Percentiles rank a stretch among this genome's conserved stretches.
Conservation (phyloP, 768 basidiomycete genomes). For the Austroboletus eburneus region DNA sequence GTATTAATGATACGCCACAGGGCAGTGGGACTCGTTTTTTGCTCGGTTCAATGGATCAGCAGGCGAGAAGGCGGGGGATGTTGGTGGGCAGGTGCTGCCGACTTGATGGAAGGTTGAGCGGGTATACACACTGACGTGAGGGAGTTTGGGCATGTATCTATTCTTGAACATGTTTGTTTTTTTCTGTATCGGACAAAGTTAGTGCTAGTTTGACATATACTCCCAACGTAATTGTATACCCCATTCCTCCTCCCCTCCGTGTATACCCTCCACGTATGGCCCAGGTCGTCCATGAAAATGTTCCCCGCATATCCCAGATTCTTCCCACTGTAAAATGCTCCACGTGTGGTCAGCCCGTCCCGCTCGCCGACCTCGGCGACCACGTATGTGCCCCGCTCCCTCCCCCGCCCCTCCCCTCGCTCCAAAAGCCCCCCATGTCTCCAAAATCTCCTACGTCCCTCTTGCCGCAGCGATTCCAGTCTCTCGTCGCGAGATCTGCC, state of each 20-base stretch:
- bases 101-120: not conserved
- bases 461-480: slow-evolving; percentile 48
- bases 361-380: slow-evolving; percentile 68
- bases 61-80: slow-evolving; percentile 1
- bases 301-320: slow-evolving; percentile 50
- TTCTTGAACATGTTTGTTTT: slow-evolving; percentile 1
- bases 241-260: not conserved
- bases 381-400: slow-evolving; percentile 66
- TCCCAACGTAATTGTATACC: slow-evolving; percentile 26
- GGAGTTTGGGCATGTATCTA: not conserved
- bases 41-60: slow-evolving; percentile 43
- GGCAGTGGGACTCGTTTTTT: slow-evolving; percentile 83
- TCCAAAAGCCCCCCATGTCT: slow-evolving; percentile 34
- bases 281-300: slow-evolving; percentile 14
- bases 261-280: slow-evolving; percentile 17
- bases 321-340: slow-evolving; percentile 86
- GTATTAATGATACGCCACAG: slow-evolving; percentile 33
- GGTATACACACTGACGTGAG: slow-evolving; percentile 22
- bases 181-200: slow-evolving; percentile 1
- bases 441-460: slow-evolving; percentile 41
- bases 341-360: slow-evolving; percentile 65
- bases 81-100: not conserved
- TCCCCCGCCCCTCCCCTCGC: slow-evolving; percentile 34
- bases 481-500: slow-evolving; percentile 33
- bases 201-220: slow-evolving; percentile 8